Conservation (phyloP, 2,329 filamentous ascomycete species). For the Coleophoma cylindrospora region DNA sequence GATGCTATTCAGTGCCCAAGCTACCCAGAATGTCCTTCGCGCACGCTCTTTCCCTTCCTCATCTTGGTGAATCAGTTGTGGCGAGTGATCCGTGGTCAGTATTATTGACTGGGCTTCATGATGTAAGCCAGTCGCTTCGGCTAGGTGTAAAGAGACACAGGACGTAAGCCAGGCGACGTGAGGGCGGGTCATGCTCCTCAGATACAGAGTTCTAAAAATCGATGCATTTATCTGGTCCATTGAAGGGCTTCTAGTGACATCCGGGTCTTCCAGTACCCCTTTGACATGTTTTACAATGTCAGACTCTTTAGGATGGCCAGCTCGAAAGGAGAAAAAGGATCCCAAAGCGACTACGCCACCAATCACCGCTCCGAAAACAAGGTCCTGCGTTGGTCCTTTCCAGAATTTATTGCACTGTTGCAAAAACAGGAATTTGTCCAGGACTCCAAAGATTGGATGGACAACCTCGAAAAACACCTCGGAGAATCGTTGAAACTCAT, state of each 20-base stretch:
- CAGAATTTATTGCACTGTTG: conserved; percentile 24
- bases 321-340: conserved; percentile 23
- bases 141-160: conserved; percentile 20
- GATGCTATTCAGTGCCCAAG: conserved; percentile 23
- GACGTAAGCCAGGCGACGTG: conserved; percentile 20
- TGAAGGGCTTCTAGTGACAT: conserved; percentile 11
- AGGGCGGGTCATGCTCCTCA: conserved; percentile 19
- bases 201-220: conserved; percentile 21
- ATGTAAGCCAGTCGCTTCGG: conserved; percentile 22
- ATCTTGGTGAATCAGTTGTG: conserved; percentile 3
- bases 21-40: conserved; percentile 23
- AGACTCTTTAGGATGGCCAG: conserved; percentile 17
- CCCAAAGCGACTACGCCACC: conserved; percentile 27
- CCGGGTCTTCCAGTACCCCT: conserved; percentile 16
- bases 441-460: conserved; percentile 27
- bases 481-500: conserved; percentile 19
- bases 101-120: conserved; percentile 21
- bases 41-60: conserved; percentile 12
- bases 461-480: conserved; percentile 25
- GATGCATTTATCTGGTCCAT: conserved; percentile 17
- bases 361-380: conserved; percentile 27
- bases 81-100: conserved; percentile 9
- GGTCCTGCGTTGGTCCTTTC: conserved; percentile 17
- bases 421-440: conserved; percentile 22
- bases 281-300: conserved; percentile 19